Base-by-base conservation (phyloP, 163 green algal genomes). In the Coccomyxa subellipsoidea region DNA sequence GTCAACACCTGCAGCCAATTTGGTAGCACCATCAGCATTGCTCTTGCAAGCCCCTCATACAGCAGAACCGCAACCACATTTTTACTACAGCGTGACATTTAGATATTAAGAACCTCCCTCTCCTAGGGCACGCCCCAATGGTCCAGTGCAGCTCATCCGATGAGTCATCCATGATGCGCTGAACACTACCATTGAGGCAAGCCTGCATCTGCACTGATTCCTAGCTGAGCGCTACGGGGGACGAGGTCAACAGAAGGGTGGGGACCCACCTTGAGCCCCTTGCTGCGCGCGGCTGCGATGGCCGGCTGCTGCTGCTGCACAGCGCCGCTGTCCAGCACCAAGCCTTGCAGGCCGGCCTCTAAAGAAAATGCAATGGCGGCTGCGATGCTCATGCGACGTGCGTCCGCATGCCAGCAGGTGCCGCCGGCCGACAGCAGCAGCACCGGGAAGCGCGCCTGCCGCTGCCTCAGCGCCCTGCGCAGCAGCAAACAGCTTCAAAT, bases 371-470 rank as follows among this genome's bases (percentile, higher is more conserved):
- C 80, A 3, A 97, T 70, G 4, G 93, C 93, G 1, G 89, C 89
- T 0, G 76, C 70, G 0, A 95, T 81, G 80, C 86, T 92, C 76
- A 86, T 96, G 53, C 93, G 89, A 0, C 92, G 90, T 7, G 80
- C 40, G 86, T 97, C 92, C 0, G 73, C 85, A 81, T 97, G 92
- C 71, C 34, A 35, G 70, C 91, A 86, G 38, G 79, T 36, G 31
- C 91, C 92, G 54, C 91, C 93, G 37, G 87, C 89, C 25, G 87
- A 91, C 66, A 97, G 84, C 84, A 95, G 92, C 85, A 95, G 89
- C 54, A 97, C 84, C 36, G 31, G 88, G 78, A 59, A 84, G 39
- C 38, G 47, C 59, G 77, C 5, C 87, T 92, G 83, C 54, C 79
- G 76, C 27, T 34, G 34, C 1, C 75, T 78, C 37, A 97, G 76